Conservation (phyloP, 2,329 filamentous ascomycete species). For the Xylariaceae sp. region DNA sequence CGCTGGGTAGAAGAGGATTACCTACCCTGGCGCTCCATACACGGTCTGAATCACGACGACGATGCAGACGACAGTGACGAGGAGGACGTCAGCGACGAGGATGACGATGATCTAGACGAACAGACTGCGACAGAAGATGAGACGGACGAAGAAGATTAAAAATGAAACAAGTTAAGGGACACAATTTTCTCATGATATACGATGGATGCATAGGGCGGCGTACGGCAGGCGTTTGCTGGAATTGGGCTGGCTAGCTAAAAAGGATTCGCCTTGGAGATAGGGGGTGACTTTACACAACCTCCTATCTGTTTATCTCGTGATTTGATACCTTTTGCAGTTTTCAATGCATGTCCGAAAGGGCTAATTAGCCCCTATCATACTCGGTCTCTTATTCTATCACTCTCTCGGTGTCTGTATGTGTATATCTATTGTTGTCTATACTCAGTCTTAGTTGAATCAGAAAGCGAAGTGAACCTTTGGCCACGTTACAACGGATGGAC, state of each 20-base stretch:
- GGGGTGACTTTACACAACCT: not conserved
- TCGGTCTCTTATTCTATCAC: too few species aligned
- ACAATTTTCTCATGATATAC: conserved; percentile 10
- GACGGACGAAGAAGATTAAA: conserved; percentile 38
- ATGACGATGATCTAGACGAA: conserved; percentile 43
- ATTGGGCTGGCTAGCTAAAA: conserved; percentile 10
- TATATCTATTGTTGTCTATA: too few species aligned
- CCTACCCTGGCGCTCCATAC: conserved; percentile 70
- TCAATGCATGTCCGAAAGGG: too few species aligned
- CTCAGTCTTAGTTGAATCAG: too few species aligned
- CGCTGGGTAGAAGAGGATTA: conserved; percentile 85
- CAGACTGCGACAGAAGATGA: conserved; percentile 48
- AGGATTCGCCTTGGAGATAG: conserved; percentile 7
- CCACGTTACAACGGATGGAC: too few species aligned
- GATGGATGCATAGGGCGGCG: conserved; percentile 23
- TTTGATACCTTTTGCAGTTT: not conserved
- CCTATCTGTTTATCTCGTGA: not conserved
- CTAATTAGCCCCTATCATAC: too few species aligned
- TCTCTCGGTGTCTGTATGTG: too few species aligned
- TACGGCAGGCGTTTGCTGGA: conserved; percentile 17
- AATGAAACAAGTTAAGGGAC: not conserved
- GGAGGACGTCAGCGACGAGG: conserved; percentile 44
- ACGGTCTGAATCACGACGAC: conserved; percentile 57
- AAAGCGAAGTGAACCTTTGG: too few species aligned
- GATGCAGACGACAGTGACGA: conserved; percentile 51